phyloP scores from a whole-genome alignment of 352 stramenopile genomes.

The Blastocystis sp. region DNA sequence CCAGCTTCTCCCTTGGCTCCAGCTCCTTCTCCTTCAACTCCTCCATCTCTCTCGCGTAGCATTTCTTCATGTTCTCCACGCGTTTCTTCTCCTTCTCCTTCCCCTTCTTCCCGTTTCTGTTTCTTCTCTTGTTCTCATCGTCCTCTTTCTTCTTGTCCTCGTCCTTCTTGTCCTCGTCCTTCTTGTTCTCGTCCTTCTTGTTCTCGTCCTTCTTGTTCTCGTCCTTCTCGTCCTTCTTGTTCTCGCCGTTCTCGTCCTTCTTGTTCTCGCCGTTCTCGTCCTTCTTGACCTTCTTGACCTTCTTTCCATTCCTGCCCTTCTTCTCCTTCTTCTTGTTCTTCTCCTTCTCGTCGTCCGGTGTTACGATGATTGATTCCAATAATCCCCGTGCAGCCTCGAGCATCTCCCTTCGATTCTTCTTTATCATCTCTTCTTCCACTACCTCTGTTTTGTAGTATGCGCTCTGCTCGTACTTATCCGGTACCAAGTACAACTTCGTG shows the following conservation, averaged over 20 bases:
- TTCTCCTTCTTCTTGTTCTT: neutral
- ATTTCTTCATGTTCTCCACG: too few species aligned
- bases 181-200: neutral
- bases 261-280: neutral
- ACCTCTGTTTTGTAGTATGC: slow-evolving; percentile 19
- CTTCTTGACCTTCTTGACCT: neutral
- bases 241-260: neutral
- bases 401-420: neutral
- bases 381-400: neutral
- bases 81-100: too few species aligned
- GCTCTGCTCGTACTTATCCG: too few species aligned
- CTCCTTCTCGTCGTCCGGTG: neutral
- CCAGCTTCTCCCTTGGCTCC: neutral
- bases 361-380: neutral
- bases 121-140: slow-evolving; percentile 17
- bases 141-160: slow-evolving; percentile 37
- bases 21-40: neutral
- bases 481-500: too few species aligned
- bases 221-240: neutral
- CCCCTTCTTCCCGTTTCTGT: neutral
- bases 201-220: neutral
- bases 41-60: neutral
- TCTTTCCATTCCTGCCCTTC: neutral
- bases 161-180: slow-evolving; percentile 9
- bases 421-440: neutral